Evolutionary conservation across 768 basidiomycete species (phyloP), one percentile per base, ranked within the genome.

Genomic region (Tephrocybe sp.): DNA sequence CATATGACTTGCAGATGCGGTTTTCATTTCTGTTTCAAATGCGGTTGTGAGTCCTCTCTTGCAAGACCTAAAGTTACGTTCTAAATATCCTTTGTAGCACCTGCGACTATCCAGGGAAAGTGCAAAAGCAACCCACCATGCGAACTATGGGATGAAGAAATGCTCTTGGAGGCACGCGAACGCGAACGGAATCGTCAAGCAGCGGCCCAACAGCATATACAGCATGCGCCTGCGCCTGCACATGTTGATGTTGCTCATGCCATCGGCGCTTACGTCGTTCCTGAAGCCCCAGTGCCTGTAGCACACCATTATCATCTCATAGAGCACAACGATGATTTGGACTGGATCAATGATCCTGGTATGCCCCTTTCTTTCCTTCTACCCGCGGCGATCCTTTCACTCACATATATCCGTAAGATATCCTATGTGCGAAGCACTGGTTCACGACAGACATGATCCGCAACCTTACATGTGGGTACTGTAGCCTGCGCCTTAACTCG

Each of bases 1-100:
- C 73, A 75, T 53, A 72, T 74, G 60, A 72, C 67, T 2, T 75
- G 73, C 58, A 55, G 66, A 34, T 74, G 73, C 59, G 65, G 68
- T 14, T 67, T 67, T 21, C 64, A 74, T 50, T 76, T 76, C 54
- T 74, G 74, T 55, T 73, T 70, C 59, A 68, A 66, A 55, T 73
- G 71, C 46, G 71, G 69, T n/a, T 63, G 72, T 72, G 36, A 46
- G 69, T 61, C 11, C n/a, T 18, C 15, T 18, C 7, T 6, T 30
- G 6, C n/a, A 38, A 8, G 12, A 15, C 25, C 15, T 38, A 18
- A 20, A 37, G 14, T n/a, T 47, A n/a, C 23, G n/a, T 32, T 12
- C 25, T 21, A 39, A 21, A 9, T 21, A 39, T 30, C 3, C 25
- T 14, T 25, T 38, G 45, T 48, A 56, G 50, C 59, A 41, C 37